phyloP scores from a whole-genome alignment of 202 grass and related monocot genomes.

The Setaria italica region DNA sequence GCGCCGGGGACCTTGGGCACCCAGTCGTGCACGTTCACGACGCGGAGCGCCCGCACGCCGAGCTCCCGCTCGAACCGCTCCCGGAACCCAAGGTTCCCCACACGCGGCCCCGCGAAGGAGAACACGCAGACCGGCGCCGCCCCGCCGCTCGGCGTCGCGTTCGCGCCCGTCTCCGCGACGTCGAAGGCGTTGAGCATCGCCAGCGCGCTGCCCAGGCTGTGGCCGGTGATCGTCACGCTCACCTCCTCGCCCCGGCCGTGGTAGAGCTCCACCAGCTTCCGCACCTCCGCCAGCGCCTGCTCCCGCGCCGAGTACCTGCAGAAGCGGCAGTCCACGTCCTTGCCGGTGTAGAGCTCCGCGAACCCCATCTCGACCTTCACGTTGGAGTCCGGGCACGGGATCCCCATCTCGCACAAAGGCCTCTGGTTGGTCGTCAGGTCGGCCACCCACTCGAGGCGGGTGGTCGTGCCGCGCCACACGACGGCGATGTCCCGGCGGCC shows the following conservation, averaged over 20 bases:
- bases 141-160: background rate
- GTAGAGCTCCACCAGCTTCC: constrained; percentile 28
- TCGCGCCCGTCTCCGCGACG: constrained; percentile 49
- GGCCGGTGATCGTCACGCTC: constrained; percentile 59
- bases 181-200: constrained; percentile 65
- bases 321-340: background rate
- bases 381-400: background rate
- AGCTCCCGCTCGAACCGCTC: constrained; percentile 53
- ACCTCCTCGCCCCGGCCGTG: constrained; percentile 38
- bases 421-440: background rate
- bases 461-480: constrained; percentile 34
- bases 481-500: constrained; percentile 36
- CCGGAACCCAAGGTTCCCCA: constrained; percentile 51
- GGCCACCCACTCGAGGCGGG: constrained; percentile 5
- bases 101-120: constrained; percentile 60
- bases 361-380: background rate
- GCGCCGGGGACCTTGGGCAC: constrained; percentile 60
- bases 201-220: constrained; percentile 64
- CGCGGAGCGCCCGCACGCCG: constrained; percentile 54
- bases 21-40: constrained; percentile 61
- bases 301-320: constrained; percentile 8
- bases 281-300: constrained; percentile 47
- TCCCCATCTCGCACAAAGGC: background rate
- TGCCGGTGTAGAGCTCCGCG: constrained; percentile 5
- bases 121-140: constrained; percentile 33